Evolutionary conservation across 441 rosid genomes (phyloP).

Genomic region (Pelargonium myrrhifolium): DNA sequence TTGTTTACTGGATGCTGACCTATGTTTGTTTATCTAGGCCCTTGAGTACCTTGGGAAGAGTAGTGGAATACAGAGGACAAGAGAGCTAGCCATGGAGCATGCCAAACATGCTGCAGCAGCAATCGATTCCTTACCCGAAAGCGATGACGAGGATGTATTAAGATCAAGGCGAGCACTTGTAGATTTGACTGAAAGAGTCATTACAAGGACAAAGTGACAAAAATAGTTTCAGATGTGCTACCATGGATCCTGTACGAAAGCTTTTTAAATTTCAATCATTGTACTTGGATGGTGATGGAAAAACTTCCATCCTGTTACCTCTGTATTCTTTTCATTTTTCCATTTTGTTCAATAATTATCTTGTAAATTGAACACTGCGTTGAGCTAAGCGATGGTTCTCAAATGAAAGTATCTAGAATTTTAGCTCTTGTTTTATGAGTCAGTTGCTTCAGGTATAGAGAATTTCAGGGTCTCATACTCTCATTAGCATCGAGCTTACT

Average conservation of each 20-base stretch:
- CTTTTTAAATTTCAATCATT: constrained; percentile 4
- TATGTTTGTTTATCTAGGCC: constrained; percentile 36
- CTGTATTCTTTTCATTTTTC: constrained; percentile 3
- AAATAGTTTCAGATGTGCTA: background rate
- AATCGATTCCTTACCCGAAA: constrained; percentile 64
- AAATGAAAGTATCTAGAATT: too few relatives aligned
- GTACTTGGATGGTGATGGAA: background rate
- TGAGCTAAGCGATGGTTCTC: too few relatives aligned
- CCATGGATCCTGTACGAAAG: background rate
- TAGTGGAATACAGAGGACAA: constrained; percentile 66
- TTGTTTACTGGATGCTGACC: constrained; percentile 3
- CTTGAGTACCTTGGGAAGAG: constrained; percentile 83
- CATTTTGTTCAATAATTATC: constrained; percentile 1
- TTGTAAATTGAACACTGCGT: background rate
- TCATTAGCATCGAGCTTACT: too few relatives aligned
- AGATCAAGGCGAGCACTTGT: constrained; percentile 72
- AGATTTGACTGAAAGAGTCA: constrained; percentile 71
- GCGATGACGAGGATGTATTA: constrained; percentile 48
- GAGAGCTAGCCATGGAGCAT: constrained; percentile 66
- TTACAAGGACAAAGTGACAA: constrained; percentile 61
- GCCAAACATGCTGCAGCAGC: constrained; percentile 65
- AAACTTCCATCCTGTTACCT: background rate
- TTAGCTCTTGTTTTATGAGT: too few relatives aligned
- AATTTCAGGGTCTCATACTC: too few relatives aligned
- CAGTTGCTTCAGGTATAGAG: too few relatives aligned